Evolutionary conservation across 352 stramenopile species (phyloP).

Genomic region (Globisporangium emineosum): DNA sequence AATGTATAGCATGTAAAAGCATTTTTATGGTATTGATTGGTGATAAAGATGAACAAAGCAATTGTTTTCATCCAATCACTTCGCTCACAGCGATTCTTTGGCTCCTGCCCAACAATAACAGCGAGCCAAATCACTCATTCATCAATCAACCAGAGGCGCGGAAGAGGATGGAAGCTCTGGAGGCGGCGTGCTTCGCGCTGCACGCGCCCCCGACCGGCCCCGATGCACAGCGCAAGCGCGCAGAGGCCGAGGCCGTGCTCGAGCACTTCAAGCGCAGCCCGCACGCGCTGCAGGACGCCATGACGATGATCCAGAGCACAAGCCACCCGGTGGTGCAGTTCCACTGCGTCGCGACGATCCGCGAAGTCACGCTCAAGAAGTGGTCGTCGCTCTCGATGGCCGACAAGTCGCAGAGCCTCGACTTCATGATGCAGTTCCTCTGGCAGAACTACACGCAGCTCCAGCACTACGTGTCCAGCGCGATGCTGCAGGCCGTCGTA

Average conservation of each 20-base stretch:
- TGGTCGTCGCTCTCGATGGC: constrained; percentile 46
- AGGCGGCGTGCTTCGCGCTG: constrained; percentile 67
- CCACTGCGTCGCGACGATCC: constrained; percentile 74
- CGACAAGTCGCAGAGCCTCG: constrained; percentile 55
- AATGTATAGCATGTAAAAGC: neutral
- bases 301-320: constrained; percentile 42
- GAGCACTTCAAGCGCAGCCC: constrained; percentile 84
- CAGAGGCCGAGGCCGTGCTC: constrained; percentile 61
- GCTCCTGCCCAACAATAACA: neutral
- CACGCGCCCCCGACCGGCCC: constrained; percentile 55
- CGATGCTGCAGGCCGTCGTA: constrained; percentile 68
- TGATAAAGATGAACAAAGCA: neutral
- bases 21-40: neutral
- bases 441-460: constrained; percentile 50
- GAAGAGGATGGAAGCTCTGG: constrained; percentile 49
- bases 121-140: neutral
- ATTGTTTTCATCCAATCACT: neutral
- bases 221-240: constrained; percentile 45
- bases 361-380: constrained; percentile 69
- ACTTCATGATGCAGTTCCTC: constrained; percentile 82
- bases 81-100: neutral
- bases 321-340: constrained; percentile 68
- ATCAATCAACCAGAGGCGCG: neutral
- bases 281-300: constrained; percentile 52
- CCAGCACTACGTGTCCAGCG: constrained; percentile 53